Percentiles rank a stretch among this genome's conserved stretches.
phyloP scores from a whole-genome alignment of 2,329 filamentous ascomycete species.

The Pochonia chlamydosporia region DNA sequence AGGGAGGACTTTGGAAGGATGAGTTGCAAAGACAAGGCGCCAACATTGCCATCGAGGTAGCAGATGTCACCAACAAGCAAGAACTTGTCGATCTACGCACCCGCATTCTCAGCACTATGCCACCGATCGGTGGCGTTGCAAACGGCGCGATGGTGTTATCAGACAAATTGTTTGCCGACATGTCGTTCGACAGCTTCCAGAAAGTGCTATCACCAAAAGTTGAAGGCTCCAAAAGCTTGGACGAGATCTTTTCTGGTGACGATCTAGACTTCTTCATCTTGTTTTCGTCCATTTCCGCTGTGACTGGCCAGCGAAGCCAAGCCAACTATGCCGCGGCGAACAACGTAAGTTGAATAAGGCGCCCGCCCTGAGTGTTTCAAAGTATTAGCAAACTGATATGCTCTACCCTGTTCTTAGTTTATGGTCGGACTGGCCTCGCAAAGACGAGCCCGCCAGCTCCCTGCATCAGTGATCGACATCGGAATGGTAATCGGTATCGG shows the following conservation, averaged over 20 bases:
- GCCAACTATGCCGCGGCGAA: conserved; percentile 31
- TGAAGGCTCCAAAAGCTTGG: conserved; percentile 24
- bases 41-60: not conserved
- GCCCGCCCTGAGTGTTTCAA: too few relatives aligned
- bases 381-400: too few relatives aligned
- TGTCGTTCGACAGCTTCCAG: conserved; percentile 22
- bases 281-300: conserved; percentile 29
- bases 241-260: conserved; percentile 21
- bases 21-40: not conserved
- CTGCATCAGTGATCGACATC: conserved; percentile 34
- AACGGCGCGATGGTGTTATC: conserved; percentile 29
- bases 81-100: not conserved
- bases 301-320: conserved; percentile 32
- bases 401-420: too few relatives aligned
- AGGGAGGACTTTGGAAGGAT: not conserved
- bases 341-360: conserved; percentile 1
- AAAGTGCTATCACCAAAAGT: conserved; percentile 30
- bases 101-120: conserved; percentile 23
- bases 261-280: conserved; percentile 36
- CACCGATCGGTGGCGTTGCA: conserved; percentile 28
- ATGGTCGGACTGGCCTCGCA: conserved; percentile 25
- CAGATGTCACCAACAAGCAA: not conserved
- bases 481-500: conserved; percentile 33
- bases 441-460: conserved; percentile 24
- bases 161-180: conserved; percentile 25